Percentiles rank a stretch among this genome's conserved stretches.
These are phyloP conservation scores for Aspergillus arachidicola DNA, from an alignment of 2,329 filamentous ascomycete genomes.

Conservation along the genomic window DNA sequence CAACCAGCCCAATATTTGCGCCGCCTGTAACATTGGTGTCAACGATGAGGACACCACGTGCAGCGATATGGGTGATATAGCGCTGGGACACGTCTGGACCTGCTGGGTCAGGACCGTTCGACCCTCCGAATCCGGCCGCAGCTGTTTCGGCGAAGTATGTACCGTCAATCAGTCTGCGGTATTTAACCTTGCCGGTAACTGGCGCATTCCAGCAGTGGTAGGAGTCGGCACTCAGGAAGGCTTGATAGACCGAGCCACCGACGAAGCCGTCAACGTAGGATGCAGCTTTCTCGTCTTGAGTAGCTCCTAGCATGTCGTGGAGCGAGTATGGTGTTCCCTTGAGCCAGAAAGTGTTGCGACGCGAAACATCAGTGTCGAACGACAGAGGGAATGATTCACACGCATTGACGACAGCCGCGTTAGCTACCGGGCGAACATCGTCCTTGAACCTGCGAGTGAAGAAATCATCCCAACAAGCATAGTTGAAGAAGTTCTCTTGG, in stretches of 20 bases:
- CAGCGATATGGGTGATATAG: background rate
- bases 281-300: background rate
- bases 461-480: background rate
- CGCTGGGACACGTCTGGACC: background rate
- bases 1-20: background rate
- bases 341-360: background rate
- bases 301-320: background rate
- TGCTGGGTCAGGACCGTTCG: background rate
- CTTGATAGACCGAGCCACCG: background rate
- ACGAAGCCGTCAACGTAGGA: background rate
- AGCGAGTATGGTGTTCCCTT: background rate
- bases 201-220: background rate
- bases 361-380: background rate
- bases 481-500: background rate
- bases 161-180: background rate
- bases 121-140: background rate
- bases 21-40: background rate
- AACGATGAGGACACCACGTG: background rate
- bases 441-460: background rate
- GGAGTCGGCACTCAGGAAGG: background rate
- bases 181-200: background rate
- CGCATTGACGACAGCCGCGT: background rate
- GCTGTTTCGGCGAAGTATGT: slow-evolving; percentile 1
- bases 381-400: background rate
- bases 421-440: background rate